phyloP scores from a whole-genome alignment of 1,284 basidiomycete genomes.

The Ceratobasidium sp. region DNA sequence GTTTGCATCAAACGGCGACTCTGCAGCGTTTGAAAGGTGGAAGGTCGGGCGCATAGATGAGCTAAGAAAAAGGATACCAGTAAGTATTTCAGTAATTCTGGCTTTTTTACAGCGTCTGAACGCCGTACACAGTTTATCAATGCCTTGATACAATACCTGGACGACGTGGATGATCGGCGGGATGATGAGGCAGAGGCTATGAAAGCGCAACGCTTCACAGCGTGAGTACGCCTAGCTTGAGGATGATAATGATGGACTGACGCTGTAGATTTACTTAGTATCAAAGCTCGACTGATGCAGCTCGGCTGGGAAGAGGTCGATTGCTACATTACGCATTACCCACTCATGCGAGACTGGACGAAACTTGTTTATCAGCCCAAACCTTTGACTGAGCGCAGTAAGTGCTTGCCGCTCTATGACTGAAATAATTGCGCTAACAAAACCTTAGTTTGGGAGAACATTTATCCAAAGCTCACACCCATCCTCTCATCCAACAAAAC shows the following conservation, averaged over 20 bases:
- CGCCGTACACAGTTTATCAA: background rate
- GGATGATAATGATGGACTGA: background rate
- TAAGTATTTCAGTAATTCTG: background rate
- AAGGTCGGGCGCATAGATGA: background rate
- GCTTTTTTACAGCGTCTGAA: background rate
- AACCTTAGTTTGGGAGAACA: conserved; percentile 35
- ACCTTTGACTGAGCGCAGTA: conserved; percentile 30
- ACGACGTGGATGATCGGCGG: conserved; percentile 19
- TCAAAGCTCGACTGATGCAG: conserved; percentile 18
- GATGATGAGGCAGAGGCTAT: conserved; percentile 17
- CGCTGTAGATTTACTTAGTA: background rate
- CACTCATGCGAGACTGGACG: conserved; percentile 15
- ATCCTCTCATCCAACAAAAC: conserved; percentile 12
- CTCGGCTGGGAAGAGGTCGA: conserved; percentile 37
- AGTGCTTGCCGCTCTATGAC: background rate
- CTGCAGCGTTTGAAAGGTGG: conserved; percentile 9
- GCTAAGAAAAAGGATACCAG: background rate
- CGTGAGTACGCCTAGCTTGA: conserved; percentile 1
- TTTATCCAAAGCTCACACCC: conserved; percentile 23
- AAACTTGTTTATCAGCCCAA: conserved; percentile 33
- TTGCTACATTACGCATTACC: conserved; percentile 28
- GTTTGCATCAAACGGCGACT: conserved; percentile 8
- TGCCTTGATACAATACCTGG: conserved; percentile 2
- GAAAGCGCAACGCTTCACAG: conserved; percentile 23
- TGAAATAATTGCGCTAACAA: background rate